Evolutionary conservation across 1,139 yeast species (phyloP), one percentile per base, ranked within the genome.

Genomic region (Lodderomyces elongisporus): DNA sequence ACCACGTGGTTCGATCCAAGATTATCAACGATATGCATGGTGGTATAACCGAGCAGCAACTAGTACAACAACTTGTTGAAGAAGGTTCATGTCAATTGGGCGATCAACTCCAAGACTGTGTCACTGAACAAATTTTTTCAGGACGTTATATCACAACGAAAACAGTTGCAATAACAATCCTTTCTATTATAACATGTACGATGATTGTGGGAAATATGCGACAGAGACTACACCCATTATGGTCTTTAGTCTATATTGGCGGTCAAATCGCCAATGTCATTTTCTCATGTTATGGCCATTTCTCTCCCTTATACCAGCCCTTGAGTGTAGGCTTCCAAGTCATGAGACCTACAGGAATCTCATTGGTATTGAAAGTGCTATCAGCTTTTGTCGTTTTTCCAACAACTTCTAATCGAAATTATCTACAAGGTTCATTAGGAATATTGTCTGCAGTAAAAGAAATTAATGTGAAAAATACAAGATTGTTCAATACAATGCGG

Each of bases 71-170:
- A 3, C 43, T 60, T 15, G 49, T 62, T 9, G 24, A 30, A 0
- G 62, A 58, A 27, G 66, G 66, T 0, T 18, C 32, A 1, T 63
- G 70, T 38, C 47, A 56, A 2, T 35, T 31, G 7, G 55, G 48
- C 1, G 48, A 48, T 20, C 39, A 51, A 8, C 16, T 30, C 3
- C 15, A 18, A 3, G 16, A n/a, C 9, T 62, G 70, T 41, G 12
- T 60, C 12, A 4, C n/a, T 4, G 30, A 33, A 2, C 48, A 52
- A 27, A 40, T 60, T 1, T 62, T 44, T 40, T 35, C 53, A 2
- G 70, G 69, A 1, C 43, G 60, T 16, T 62, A 47, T 36, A 43
- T 62, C 23, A 43, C 46, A 14, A 54, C 65, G 1, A 47, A 47
- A 27, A 43, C 53, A 21, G 49, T 56, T 5, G 64, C 56, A 1